Base-by-base conservation (phyloP, 2,329 filamentous ascomycete genomes). In the Xylaria sp. region DNA sequence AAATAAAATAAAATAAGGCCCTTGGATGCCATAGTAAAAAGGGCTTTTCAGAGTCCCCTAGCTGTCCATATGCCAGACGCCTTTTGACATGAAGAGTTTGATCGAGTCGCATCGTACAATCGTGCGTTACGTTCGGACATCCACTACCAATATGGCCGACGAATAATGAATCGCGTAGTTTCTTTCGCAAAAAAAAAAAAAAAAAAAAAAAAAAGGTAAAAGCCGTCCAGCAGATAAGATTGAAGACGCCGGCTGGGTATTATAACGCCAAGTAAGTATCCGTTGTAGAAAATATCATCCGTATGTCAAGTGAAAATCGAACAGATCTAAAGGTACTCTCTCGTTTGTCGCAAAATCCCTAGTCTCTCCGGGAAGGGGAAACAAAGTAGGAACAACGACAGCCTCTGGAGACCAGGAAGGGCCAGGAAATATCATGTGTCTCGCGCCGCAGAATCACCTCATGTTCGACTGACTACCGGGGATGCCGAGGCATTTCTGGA, bases 381-480 rank as follows among this genome's bases (percentile, higher is more conserved):
- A 41, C 46, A 39, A 50, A 55, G 25, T 53, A 36, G 20, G 25
- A 57, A 61, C 20, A 45, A 63, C 25, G 20, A 50, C 30, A 41
- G 50, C 56, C 32, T 45, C 48, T n/a, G 39, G 48, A 64, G 32
- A 5, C 36, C 59, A 46, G 36, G 62, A 63, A 32, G 5, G 36
- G n/a, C 30, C 32, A 15, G 48, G 48, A 25, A 59, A 67, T 9
- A 4, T 6, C 39, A 10, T 30, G 36, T 13, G 58, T 63, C 39
- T 53, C 1, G 30, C 46, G 30, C 46, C 55, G 60, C 50, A 25
- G 48, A n/a, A 23, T 55, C 43, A 8, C 13, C 15, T 65, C 63
- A 77, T 67, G 63, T 75, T 67, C 75, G 73, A 73, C 72, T 76
- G 41, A 72, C 70, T 65, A 76, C 73, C 23, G 76, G 73, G n/a